Base-by-base conservation (phyloP, 495 filamentous ascomycete genomes). In the Penicillium malachiteum region DNA sequence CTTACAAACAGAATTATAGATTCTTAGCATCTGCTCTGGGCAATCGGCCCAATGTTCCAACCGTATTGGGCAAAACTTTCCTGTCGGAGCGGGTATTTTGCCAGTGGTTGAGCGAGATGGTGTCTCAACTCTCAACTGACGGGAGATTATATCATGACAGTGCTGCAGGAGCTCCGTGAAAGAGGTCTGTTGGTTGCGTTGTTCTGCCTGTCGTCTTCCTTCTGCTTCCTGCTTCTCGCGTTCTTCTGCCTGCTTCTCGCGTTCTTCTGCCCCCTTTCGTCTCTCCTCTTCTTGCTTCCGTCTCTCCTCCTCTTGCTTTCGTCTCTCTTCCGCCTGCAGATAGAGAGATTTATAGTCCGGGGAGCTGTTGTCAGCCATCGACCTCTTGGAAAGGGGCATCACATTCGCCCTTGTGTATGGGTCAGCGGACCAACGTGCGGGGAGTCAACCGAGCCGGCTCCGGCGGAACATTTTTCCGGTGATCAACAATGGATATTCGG, bases 161-260 rank as follows among this genome's bases (percentile, higher is more conserved):
- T 52, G 51, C 49, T 49, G 52, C 35, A 73, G 54, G 59, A 69
- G 65, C 55, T 70, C 72, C 58, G 54, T 51, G 52, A 72, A 67
- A 57, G 67, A 59, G 40, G 69, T 75, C 30, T 10, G 53, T 55
- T 35, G 64, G 47, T 26, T 26, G 21, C 21, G 21, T 26, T 26
- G 2, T 26, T 26, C 21, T 26, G 21, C 21, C 21, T 26, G 21
- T 26, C 21, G 21, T 26, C 21, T 26, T 26, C 21, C 21, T 4
- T 26, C 21, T 26, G 21, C 21, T 26, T 26, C 21, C 21, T 26
- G 21, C 21, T n/a, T n/a, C n/a, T n/a, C n/a, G n/a, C n/a, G n/a
- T 7, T 38, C 35, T 38, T 38, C 35, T 38, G 13, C 13, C 35
- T 38, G 13, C 35, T 38, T 38, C 13, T 38, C 8, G 8, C 2